Evolutionary conservation across 2,329 filamentous ascomycete genomes (phyloP).

Genomic region (Arthroderma sp.): DNA sequence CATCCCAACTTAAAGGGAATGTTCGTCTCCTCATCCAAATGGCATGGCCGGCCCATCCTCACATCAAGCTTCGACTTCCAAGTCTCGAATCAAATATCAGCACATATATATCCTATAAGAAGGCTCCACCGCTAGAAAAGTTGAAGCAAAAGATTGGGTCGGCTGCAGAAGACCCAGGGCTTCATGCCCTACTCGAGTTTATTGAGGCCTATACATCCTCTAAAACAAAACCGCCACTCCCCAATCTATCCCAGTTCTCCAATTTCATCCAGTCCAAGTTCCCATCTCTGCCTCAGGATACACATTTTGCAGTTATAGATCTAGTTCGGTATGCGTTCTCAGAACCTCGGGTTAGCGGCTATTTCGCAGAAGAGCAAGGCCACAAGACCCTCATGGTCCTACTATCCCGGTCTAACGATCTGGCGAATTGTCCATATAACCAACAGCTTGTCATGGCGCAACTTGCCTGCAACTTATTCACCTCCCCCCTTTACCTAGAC

Average conservation of each 20-base stretch:
- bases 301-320: constrained; percentile 73
- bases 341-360: constrained; percentile 67
- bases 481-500: constrained; percentile 55
- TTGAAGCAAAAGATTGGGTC: constrained; percentile 64
- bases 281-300: constrained; percentile 45
- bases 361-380: constrained; percentile 61
- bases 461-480: constrained; percentile 73
- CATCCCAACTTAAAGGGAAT: constrained; percentile 53
- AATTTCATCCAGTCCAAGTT: constrained; percentile 46
- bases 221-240: constrained; percentile 54
- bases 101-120: constrained; percentile 61
- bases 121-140: constrained; percentile 71
- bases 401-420: constrained; percentile 38
- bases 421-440: constrained; percentile 57
- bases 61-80: constrained; percentile 57
- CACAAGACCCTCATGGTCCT: constrained; percentile 52
- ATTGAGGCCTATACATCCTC: constrained; percentile 48
- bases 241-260: constrained; percentile 55
- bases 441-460: constrained; percentile 74
- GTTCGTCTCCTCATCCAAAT: constrained; percentile 61
- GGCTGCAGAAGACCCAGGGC: constrained; percentile 43
- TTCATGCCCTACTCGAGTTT: constrained; percentile 57
- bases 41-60: constrained; percentile 62
- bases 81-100: constrained; percentile 51
- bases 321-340: constrained; percentile 64